A percentile compares a stretch with the other conserved stretches of the same genome.
phyloP scores from a whole-genome alignment of 306 rosid genomes.

The Vigna hirtella region DNA sequence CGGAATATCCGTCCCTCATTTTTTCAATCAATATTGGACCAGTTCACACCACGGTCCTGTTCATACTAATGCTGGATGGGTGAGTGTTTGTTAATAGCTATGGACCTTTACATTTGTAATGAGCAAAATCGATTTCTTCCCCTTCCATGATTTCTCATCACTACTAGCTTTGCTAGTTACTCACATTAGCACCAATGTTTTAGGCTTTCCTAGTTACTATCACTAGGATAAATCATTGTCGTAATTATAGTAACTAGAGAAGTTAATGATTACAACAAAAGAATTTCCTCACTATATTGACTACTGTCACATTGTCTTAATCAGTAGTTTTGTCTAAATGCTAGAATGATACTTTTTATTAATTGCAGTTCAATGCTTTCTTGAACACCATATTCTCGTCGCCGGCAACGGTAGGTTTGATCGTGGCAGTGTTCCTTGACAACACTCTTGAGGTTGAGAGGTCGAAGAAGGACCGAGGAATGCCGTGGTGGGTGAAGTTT shows the following conservation, averaged over 20 bases:
- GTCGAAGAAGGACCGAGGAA: constrained; percentile 89
- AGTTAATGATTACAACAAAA: not conserved
- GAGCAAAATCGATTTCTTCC: no score
- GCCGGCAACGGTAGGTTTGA: constrained; percentile 79
- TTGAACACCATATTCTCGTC: constrained; percentile 88
- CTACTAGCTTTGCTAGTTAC: not conserved
- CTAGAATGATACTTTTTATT: not conserved
- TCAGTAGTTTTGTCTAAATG: not conserved
- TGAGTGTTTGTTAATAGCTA: constrained; percentile 44
- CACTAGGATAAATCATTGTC: not conserved
- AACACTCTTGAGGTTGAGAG: constrained; percentile 89
- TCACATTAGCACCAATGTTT: not conserved
- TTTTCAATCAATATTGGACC: constrained; percentile 72
- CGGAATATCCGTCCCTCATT: constrained; percentile 78
- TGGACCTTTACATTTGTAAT: no score
- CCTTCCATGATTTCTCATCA: not conserved
- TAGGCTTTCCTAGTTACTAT: not conserved
- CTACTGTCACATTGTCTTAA: not conserved
- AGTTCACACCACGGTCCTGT: constrained; percentile 66
- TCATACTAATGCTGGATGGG: constrained; percentile 83
- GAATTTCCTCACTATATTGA: not conserved
- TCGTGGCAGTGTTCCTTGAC: constrained; percentile 91
- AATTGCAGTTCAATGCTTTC: constrained; percentile 90
- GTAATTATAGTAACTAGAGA: not conserved
- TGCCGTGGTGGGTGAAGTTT: constrained; percentile 99